These are phyloP conservation scores for Paecilomyces variotii DNA, from an alignment of 2,329 filamentous ascomycete species.

Conservation along the genomic window DNA sequence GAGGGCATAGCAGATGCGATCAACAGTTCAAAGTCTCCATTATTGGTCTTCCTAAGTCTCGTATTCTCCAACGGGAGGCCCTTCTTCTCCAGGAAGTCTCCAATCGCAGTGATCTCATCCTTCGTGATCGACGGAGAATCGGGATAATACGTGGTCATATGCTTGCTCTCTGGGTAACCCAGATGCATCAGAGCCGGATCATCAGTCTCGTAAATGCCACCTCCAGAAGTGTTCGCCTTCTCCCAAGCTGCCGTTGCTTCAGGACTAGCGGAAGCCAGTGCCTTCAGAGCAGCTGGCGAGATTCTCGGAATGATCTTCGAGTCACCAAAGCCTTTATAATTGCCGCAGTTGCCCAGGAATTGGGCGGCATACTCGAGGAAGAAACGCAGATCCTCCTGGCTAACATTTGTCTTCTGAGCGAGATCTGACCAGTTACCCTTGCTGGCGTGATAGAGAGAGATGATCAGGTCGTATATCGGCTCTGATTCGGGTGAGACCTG, in stretches of 20 bases:
- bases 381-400: constrained; percentile 54
- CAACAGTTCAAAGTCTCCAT: constrained; percentile 61
- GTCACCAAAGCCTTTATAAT: constrained; percentile 83
- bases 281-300: constrained; percentile 54
- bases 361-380: constrained; percentile 73
- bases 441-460: constrained; percentile 59
- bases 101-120: constrained; percentile 63
- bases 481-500: constrained; percentile 78
- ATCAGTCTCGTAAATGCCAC: constrained; percentile 63
- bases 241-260: constrained; percentile 59
- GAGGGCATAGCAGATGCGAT: constrained; percentile 61
- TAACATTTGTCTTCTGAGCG: constrained; percentile 56
- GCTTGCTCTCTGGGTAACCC: constrained; percentile 65
- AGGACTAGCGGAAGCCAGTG: constrained; percentile 52
- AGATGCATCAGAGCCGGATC: constrained; percentile 62
- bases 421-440: constrained; percentile 65
- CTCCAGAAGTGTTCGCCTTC: constrained; percentile 49
- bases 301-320: constrained; percentile 74
- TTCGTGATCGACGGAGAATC: constrained; percentile 67
- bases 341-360: constrained; percentile 72
- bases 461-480: constrained; percentile 71
- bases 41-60: constrained; percentile 58
- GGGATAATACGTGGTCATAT: constrained; percentile 77
- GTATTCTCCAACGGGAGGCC: constrained; percentile 68
- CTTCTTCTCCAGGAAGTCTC: constrained; percentile 65